Base-by-base conservation (phyloP, 164 flowering plant species). In the Chimonanthus salicifolius region DNA sequence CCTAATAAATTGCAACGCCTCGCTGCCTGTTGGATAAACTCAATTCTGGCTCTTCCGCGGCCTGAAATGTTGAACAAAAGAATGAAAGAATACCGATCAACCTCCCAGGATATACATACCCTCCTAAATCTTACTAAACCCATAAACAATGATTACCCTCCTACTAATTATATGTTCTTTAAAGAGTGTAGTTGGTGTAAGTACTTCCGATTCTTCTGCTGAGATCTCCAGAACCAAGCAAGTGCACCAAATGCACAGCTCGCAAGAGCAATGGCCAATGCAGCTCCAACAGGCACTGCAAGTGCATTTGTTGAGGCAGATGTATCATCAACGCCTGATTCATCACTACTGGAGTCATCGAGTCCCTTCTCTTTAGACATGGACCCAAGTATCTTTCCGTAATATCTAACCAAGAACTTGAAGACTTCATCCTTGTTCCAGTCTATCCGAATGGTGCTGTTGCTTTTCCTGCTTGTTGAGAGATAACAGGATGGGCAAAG, bases 141-240 rank as follows among this genome's bases (percentile, higher is more conserved):
- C 72, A 65, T 43, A 60, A 60, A 47, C 63, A 75, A 76, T 13
- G 58, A 77, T 77, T 81, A 82, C 86, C 85, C 84, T 88, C 84
- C 84, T 75, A 87, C 76, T 66, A 82, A 84, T 94, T 87, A 91
- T 79, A 88, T 87, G 82, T 84, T 88, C 85, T 94, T 94, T 81
- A 83, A 87, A 88, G 90, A 88, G 89, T 89, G 94, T 82, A 79
- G 89, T 70, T 87, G 85, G 85, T 89, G 89, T 75, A 82, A 83
- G 85, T 96, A 94, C 99, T 96, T 96, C 84, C 95, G 91, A 81
- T 84, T 94, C 97, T 96, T 96, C 84, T 94, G 98, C 76, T 75
- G 98, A 13, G 92, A 87, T 4, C 98, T 88, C 99, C 99, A 94
- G 77, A 84, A 83, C 78, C 94, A 96, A 44, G 99, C 98, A 47